Evolutionary conservation across 2,329 filamentous ascomycete species (phyloP).

Genomic region (Samsoniella hepiali): DNA sequence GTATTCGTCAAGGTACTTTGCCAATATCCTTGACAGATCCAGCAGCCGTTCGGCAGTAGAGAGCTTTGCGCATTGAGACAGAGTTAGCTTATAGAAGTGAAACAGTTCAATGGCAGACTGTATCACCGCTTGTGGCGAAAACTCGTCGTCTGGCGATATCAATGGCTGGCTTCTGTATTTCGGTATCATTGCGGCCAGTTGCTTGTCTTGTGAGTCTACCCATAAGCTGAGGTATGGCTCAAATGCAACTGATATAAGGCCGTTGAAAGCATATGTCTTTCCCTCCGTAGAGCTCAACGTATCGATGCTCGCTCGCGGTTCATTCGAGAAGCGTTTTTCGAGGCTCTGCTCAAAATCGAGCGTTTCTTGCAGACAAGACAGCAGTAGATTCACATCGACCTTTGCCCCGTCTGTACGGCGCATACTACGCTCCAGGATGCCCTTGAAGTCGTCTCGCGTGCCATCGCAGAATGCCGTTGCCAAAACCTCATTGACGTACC

Average conservation of each 20-base stretch:
- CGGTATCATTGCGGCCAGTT: slow-evolving; percentile 78
- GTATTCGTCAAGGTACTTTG: slow-evolving; percentile 93
- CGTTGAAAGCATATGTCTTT: slow-evolving; percentile 73
- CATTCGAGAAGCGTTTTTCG: slow-evolving; percentile 75
- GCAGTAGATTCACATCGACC: slow-evolving; percentile 82
- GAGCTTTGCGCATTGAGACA: slow-evolving; percentile 93
- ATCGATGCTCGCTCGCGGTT: slow-evolving; percentile 78
- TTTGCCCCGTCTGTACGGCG: slow-evolving; percentile 71
- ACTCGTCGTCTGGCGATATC: slow-evolving; percentile 82
- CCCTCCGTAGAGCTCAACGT: slow-evolving; percentile 77
- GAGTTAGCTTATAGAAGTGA: slow-evolving; percentile 88
- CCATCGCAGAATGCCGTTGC: slow-evolving; percentile 93
- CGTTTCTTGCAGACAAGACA: slow-evolving; percentile 90
- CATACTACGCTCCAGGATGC: slow-evolving; percentile 84
- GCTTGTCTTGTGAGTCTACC: slow-evolving; percentile 94
- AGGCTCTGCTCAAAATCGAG: slow-evolving; percentile 93
- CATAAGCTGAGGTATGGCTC: slow-evolving; percentile 95
- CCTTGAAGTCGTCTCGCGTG: slow-evolving; percentile 92
- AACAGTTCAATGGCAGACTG: slow-evolving; percentile 94
- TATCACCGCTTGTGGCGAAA: slow-evolving; percentile 84
- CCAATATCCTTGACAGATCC: slow-evolving; percentile 80
- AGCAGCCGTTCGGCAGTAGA: slow-evolving; percentile 85
- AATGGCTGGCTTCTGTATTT: slow-evolving; percentile 82
- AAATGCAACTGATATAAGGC: slow-evolving; percentile 92
- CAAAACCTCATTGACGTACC: slow-evolving; percentile 87